Evolutionary conservation across 495 filamentous ascomycete genomes (phyloP), one percentile per base, ranked within the genome.

Genomic region (Neohortaea acidophila): DNA sequence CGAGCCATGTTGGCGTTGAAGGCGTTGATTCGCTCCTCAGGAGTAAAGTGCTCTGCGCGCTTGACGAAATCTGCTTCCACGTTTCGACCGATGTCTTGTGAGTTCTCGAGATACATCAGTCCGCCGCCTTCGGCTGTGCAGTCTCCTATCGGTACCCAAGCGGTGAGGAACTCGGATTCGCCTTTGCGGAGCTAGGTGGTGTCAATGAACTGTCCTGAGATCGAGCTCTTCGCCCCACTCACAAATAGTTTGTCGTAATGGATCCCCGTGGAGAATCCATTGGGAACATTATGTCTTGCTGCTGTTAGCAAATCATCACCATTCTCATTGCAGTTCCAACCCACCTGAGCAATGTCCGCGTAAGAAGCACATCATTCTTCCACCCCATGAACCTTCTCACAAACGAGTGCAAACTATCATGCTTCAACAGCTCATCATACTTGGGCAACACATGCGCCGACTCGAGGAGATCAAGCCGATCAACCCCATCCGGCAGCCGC

Each of bases 111-210:
- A 27, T 54, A 49, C 41, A 48, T 46, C 18, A 54, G 34, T 4
- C 47, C 51, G 12, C 51, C 51, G 20, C 51, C 48, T 18, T 32
- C 28, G 4, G 39, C 33, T 3, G 39, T 26, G 28, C 39, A 45
- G 36, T 54, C 51, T 20, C 51, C 51, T 17, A 54, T 48, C 3
- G 51, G 51, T n/a, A 54, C 41, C 51, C 51, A 54, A 23, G 48
- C 51, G 7, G 51, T 54, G 19, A 54, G 38, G 35, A 54, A 54
- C 10, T 48, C 41, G 26, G 41, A 33, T 22, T 43, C 25, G 21
- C 51, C 48, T n/a, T 23, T 45, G 10, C 51, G 48, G 3, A 54
- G 48, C n/a, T n/a, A n/a, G n/a, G n/a, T n/a, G n/a, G n/a, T n/a
- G n/a, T n/a, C n/a, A n/a, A n/a, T n/a, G n/a, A n/a, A n/a, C n/a